Conservation (phyloP, 352 stramenopile species). For the Saprolegnia parasitica region DNA sequence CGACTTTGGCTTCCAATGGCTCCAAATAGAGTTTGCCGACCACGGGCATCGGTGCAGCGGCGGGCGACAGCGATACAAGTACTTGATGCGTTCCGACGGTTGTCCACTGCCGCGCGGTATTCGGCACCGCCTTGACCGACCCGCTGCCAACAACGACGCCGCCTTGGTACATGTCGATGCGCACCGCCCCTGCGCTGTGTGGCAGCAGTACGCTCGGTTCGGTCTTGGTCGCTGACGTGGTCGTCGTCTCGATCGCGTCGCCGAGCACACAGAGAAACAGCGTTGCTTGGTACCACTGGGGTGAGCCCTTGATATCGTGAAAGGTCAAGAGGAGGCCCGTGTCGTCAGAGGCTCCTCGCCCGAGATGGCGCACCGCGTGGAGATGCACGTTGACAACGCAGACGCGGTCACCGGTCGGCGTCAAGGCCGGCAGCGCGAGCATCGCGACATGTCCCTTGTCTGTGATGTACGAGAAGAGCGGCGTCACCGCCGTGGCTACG, state of each 20-base stretch:
- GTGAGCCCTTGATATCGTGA: background rate
- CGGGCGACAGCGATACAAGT: background rate
- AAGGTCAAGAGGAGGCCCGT: background rate
- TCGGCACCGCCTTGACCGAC: background rate
- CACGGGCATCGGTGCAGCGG: background rate
- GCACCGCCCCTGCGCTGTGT: background rate
- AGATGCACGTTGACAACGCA: background rate
- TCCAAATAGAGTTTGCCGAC: slow-evolving; percentile 3
- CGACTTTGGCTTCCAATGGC: background rate
- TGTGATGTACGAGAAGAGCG: slow-evolving; percentile 18
- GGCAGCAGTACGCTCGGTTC: background rate
- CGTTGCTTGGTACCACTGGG: background rate
- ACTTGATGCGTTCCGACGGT: background rate
- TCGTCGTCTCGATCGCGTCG: background rate
- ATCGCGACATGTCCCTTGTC: background rate
- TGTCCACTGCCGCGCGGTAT: background rate
- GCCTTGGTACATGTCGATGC: background rate
- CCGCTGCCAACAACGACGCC: background rate
- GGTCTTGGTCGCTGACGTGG: background rate
- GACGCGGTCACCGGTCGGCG: background rate
- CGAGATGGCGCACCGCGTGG: background rate
- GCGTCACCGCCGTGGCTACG: background rate
- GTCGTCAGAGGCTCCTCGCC: background rate
- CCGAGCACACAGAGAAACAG: background rate
- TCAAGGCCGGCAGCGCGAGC: background rate